Evolutionary conservation across 2,329 filamentous ascomycete genomes (phyloP).

Genomic region (Chaetothyriales sp.): DNA sequence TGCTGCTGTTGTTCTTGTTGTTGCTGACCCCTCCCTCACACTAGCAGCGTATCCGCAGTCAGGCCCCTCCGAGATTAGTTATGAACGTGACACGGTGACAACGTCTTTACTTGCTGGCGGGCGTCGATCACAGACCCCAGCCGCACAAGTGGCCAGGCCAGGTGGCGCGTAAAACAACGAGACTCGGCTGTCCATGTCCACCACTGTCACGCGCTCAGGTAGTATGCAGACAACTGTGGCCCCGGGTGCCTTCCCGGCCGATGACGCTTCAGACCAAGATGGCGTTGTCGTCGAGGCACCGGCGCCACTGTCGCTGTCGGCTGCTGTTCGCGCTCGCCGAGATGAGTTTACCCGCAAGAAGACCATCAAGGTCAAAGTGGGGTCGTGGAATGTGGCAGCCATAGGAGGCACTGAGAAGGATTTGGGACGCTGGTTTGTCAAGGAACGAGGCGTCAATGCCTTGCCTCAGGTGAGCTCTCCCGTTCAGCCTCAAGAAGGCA

Average conservation of each 20-base stretch:
- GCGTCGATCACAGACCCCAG: too few relatives aligned
- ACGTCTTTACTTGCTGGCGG: background rate
- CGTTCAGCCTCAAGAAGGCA: slow-evolving; percentile 16
- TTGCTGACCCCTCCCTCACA: background rate
- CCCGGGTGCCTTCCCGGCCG: slow-evolving; percentile 36
- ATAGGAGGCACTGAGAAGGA: slow-evolving; percentile 78
- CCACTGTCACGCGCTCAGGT: too few relatives aligned
- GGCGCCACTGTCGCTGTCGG: slow-evolving; percentile 35
- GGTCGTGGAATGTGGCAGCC: slow-evolving; percentile 88
- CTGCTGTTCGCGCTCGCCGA: slow-evolving; percentile 55
- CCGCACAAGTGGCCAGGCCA: background rate
- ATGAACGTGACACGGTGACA: background rate
- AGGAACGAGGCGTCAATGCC: slow-evolving; percentile 55
- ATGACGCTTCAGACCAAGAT: slow-evolving; percentile 13
- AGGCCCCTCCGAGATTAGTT: too few relatives aligned
- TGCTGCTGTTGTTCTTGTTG: too few relatives aligned
- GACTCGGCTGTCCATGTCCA: too few relatives aligned
- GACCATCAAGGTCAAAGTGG: slow-evolving; percentile 72
- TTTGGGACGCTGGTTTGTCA: slow-evolving; percentile 74
- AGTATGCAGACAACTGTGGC: slow-evolving; percentile 16
- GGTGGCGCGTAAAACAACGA: too few relatives aligned
- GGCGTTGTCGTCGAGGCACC: slow-evolving; percentile 9
- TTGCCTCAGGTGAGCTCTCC: slow-evolving; percentile 26
- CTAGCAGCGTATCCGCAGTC: background rate
- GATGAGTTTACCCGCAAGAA: slow-evolving; percentile 66